Evolutionary conservation across 495 filamentous ascomycete genomes (phyloP), one percentile per base, ranked within the genome.

Genomic region (Penicillium arizonense): DNA sequence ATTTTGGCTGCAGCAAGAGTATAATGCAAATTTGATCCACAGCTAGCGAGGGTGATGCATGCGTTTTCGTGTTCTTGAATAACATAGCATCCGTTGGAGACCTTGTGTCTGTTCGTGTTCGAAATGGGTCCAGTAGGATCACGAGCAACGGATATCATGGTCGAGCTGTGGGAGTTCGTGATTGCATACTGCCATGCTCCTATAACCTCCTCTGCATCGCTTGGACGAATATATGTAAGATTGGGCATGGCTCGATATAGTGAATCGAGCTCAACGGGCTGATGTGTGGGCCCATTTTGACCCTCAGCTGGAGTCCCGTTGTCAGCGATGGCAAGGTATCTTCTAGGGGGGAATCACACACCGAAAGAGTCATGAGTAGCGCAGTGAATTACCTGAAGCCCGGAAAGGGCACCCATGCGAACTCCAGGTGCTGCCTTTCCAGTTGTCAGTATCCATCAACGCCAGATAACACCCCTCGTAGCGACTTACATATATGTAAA

Each of bases 241-340:
- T 79, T 79, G 4, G 77, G 78, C 78, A 82, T 80, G 7, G 75
- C 71, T 5, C 77, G 67, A 61, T 73, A 82, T 9, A 79, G 59
- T 1, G 72, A 58, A n/a, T 68, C 71, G 11, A 80, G 56, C 43
- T 74, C 77, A 30, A 82, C 64, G 2, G 78, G 78, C 53, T 82
- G 77, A 60, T 82, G 77, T 2, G 78, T 82, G 0, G 75, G 78
- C 1, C 78, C 78, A 54, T 81, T 71, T 58, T 82, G 69, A 30
- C 77, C 78, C 7, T 60, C 67, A n/a, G n/a, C n/a, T n/a, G n/a
- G n/a, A n/a, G n/a, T n/a, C n/a, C n/a, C n/a, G n/a, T n/a, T n/a
- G n/a, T n/a, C n/a, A n/a, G n/a, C n/a, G n/a, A n/a, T n/a, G n/a
- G n/a, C n/a, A n/a, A n/a, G n/a, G n/a, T n/a, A n/a, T n/a, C n/a